Base-by-base conservation (phyloP, 1,139 yeast genomes). In the Sugiyamaella grinbergsii region DNA sequence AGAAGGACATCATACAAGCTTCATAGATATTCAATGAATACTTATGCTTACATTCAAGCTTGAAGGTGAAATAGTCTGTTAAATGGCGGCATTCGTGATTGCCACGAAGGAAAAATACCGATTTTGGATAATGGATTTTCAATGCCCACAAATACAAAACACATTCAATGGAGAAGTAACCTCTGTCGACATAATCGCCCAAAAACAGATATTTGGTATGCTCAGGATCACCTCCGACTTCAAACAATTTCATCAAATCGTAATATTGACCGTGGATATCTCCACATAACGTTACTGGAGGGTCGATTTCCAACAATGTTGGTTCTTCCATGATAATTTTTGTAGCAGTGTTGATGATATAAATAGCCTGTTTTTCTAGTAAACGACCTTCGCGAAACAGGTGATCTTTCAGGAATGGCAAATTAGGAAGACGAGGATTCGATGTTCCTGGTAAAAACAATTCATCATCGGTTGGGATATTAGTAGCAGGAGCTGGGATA, bases 161-260 rank as follows among this genome's bases (percentile, higher is more conserved):
- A 63, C 95, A 87, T 71, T 93, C 98, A 54, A 90, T 82, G 13
- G 97, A 87, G 64, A 87, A 91, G 37, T 89, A 83, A 3, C 98
- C 98, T 59, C 98, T 77, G 70, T 93, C 98, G 29, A 93, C 98
- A 64, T 93, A 93, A 69, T 93, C 98, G 15, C 98, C 98, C 55
- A 93, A 71, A 62, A 93, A 93, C 53, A 93, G 73, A 67, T 90
- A 93, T 11, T 87, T 78, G 0, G 95, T 85, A 13, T 75, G 76
- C 22, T 39, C 31, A 2, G 98, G 97, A 64, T 85, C 84, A 1
- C 98, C 98, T 33, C 97, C 96, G 22, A 91, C 95, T 66, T 93
- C 98, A 67, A 93, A 89, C 47, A 93, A 71, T 69, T 91, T 91
- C 81, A 91, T 78, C 60, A 93, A 75, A 69, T 93, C 98, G 65